These are phyloP conservation scores for Aspergillus mulundensis DNA, from an alignment of 495 filamentous ascomycete species.

Conservation along the genomic window DNA sequence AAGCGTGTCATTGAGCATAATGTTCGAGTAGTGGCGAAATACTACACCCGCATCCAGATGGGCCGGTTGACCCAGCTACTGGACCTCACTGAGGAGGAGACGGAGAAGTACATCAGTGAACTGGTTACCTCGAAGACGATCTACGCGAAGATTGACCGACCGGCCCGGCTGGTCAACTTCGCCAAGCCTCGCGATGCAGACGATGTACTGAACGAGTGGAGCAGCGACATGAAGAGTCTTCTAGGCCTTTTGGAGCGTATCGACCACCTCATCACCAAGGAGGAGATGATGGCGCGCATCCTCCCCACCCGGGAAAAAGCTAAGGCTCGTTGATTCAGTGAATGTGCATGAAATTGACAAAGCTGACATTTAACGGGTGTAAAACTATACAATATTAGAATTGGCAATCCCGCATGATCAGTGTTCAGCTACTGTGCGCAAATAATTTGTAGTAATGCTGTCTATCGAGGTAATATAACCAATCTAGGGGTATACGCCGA, in stretches of 20 bases:
- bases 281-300: constrained; percentile 99
- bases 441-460: too few species aligned
- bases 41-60: constrained; percentile 96
- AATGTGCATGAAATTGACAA: not conserved
- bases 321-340: constrained; percentile 36
- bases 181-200: constrained; percentile 92
- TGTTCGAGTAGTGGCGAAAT: constrained; percentile 93
- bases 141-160: constrained; percentile 95
- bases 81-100: constrained; percentile 90
- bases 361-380: constrained; percentile 19
- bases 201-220: constrained; percentile 98
- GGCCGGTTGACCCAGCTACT: constrained; percentile 81
- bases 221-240: constrained; percentile 96
- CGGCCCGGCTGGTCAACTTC: constrained; percentile 86
- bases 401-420: constrained; percentile 1
- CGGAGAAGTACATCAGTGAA: constrained; percentile 94
- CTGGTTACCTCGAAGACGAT: constrained; percentile 95
- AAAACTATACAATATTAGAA: constrained; percentile 36
- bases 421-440: not conserved
- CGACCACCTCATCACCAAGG: constrained; percentile 98
- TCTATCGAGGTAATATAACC: not conserved
- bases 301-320: constrained; percentile 62
- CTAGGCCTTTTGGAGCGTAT: constrained; percentile 89
- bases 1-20: constrained; percentile 99
- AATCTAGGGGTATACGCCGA: not conserved